phyloP scores from a whole-genome alignment of 169 alveolate species.

The Theileria equi region DNA sequence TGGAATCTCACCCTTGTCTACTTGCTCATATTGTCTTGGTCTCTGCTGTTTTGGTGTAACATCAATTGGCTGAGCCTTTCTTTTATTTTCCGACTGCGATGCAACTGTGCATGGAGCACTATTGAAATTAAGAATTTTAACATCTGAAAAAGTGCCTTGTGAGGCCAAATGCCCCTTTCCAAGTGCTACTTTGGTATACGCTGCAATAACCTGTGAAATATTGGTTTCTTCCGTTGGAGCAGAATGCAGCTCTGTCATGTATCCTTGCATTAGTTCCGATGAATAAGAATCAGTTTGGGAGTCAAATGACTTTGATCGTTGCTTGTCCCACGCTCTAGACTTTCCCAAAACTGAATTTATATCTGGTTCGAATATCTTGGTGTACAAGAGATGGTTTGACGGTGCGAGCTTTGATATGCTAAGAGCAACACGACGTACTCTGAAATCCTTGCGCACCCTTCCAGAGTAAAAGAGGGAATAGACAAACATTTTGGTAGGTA shows the following conservation, averaged over 20 bases:
- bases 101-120: conserved; percentile 3
- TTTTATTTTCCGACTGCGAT: conserved; percentile 1
- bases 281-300: conserved; percentile 25
- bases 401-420: conserved; percentile 41
- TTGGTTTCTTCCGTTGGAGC: conserved; percentile 15
- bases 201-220: conserved; percentile 24
- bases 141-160: conserved; percentile 20
- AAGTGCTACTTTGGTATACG: conserved; percentile 24
- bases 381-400: conserved; percentile 44
- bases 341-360: conserved; percentile 8
- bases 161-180: conserved; percentile 11
- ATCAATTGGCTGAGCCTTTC: neutral
- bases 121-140: conserved; percentile 14
- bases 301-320: conserved; percentile 13
- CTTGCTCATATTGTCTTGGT: conserved; percentile 1
- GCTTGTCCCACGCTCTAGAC: conserved; percentile 48
- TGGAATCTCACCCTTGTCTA: neutral
- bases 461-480: conserved; percentile 60
- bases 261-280: conserved; percentile 23
- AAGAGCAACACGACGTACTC: conserved; percentile 57
- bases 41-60: conserved; percentile 20
- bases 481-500: conserved; percentile 61
- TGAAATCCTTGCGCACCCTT: conserved; percentile 39
- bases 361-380: conserved; percentile 48
- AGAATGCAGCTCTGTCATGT: conserved; percentile 26